Conservation (phyloP, 805 yeast species). For the Metschnikowia vanudenii region DNA sequence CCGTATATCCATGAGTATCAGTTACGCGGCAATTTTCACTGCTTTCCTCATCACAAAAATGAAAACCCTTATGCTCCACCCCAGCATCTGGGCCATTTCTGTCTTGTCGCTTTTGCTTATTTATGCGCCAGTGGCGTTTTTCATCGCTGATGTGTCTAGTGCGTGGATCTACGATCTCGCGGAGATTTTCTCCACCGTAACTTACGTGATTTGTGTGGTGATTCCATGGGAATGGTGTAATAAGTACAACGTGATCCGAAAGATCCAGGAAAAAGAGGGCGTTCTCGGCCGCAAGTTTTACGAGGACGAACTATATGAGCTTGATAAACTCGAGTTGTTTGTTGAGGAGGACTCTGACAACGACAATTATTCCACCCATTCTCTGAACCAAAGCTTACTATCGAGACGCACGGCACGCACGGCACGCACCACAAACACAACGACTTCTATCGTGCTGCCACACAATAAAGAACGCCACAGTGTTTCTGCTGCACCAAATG, state of each 20-base stretch:
- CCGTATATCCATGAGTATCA: constrained; percentile 66
- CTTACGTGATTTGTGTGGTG: constrained; percentile 69
- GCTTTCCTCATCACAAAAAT: constrained; percentile 54
- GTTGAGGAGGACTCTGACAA: constrained; percentile 34
- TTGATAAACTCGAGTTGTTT: constrained; percentile 40
- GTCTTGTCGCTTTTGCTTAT: constrained; percentile 53
- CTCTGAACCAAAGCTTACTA: constrained; percentile 3
- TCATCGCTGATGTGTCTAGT: constrained; percentile 72
- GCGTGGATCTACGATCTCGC: constrained; percentile 73
- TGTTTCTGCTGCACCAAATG: not conserved
- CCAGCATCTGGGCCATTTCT: constrained; percentile 53
- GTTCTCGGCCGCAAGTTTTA: constrained; percentile 72
- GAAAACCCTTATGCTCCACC: constrained; percentile 48
- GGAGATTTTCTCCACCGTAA: constrained; percentile 69
- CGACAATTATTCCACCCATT: constrained; percentile 4
- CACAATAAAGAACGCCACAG: not conserved
- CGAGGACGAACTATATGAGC: constrained; percentile 58
- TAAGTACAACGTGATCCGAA: constrained; percentile 55
- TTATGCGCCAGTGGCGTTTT: constrained; percentile 63
- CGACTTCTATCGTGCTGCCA: not conserved
- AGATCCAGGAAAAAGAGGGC: constrained; percentile 63
- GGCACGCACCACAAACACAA: not conserved
- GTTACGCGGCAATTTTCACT: constrained; percentile 63
- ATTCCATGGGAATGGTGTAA: constrained; percentile 88
- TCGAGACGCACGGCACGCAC: not conserved